Base-by-base conservation (phyloP, 2,329 filamentous ascomycete genomes). In the Fusarium sp. region DNA sequence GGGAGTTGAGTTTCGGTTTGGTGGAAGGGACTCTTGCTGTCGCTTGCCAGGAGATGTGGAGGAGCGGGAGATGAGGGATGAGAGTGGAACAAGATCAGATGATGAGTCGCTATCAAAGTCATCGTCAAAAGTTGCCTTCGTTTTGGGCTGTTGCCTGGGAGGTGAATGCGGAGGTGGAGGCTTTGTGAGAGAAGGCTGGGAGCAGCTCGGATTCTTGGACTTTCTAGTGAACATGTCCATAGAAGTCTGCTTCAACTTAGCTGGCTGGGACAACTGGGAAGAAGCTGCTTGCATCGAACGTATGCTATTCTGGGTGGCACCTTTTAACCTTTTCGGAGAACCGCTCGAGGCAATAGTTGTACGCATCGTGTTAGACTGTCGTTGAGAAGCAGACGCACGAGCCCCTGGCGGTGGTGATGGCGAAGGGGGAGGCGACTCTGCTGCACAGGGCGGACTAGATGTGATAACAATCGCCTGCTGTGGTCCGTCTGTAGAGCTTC, bases 391-490 rank as follows among this genome's bases (percentile, higher is more conserved):
- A 58, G 63, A 4, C 58, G 64, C 6, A 67, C 59, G 20, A 48
- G 59, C 16, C 51, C 65, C 49, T 63, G 71, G 62, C 29, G 42
- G 46, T 65, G 75, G 61, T 45, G 77, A 65, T 63, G 69, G 64
- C 65, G 73, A 67, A 63, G 64, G 49, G 66, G 77, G 57, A 77
- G 78, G 75, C 68, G 81, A 79, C 30, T 74, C 57, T 45, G 64
- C 57, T 24, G 65, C 52, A 45, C 53, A 60, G 76, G 75, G 69
- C 54, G 83, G 83, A 66, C 83, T 84, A 76, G 83, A 85, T 70
- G 80, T 77, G 75, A 85, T 80, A 68, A 81, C 51, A 77, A 85
- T 83, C 65, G 82, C 70, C 72, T 84, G 62, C 77, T 75, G 62
- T 78, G 74, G 74, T 70, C 59, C 59, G 61, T 62, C 53, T 57